These are phyloP conservation scores for Cymbomonas tetramitiformis DNA, from an alignment of 139 green algal species.

Conservation along the genomic window DNA sequence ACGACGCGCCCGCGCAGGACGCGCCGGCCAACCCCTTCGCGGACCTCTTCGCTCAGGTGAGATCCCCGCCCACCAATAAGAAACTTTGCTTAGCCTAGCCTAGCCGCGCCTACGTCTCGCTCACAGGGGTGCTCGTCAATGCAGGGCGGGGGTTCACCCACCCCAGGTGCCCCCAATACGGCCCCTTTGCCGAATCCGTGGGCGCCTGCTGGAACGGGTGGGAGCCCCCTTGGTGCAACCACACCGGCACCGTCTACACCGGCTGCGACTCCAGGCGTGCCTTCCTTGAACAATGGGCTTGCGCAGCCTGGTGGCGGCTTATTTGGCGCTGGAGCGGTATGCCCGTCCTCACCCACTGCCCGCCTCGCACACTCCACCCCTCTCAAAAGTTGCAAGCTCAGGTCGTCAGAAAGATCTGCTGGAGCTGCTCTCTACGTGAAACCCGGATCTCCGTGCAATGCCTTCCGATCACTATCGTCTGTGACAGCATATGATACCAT, in stretches of 20 bases:
- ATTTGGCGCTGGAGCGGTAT: slow-evolving; percentile 12
- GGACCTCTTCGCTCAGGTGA: slow-evolving; percentile 24
- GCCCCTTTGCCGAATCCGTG: slow-evolving; percentile 90
- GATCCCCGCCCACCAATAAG: too few relatives aligned
- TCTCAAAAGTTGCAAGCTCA: too few relatives aligned
- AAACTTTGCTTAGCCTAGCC: too few relatives aligned
- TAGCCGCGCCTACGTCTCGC: too few relatives aligned
- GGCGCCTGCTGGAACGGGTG: slow-evolving; percentile 27
- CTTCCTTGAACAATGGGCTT: too few relatives aligned
- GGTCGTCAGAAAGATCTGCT: too few relatives aligned
- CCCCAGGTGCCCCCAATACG: slow-evolving; percentile 45
- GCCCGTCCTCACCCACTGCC: neutral
- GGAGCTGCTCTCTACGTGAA: too few relatives aligned
- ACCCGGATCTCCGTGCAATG: too few relatives aligned
- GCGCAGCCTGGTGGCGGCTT: too few relatives aligned
- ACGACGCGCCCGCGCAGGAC: neutral
- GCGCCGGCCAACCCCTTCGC: slow-evolving; percentile 43
- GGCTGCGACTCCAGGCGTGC: slow-evolving; percentile 2
- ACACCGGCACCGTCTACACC: neutral
- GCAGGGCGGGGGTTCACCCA: neutral
- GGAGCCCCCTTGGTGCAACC: neutral
- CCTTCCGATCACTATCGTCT: too few relatives aligned
- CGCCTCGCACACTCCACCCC: too few relatives aligned
- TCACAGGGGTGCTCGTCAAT: neutral
- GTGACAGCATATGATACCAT: too few relatives aligned